These are phyloP conservation scores for Glycine tomentella DNA, from an alignment of 306 rosid genomes.

Conservation along the genomic window DNA sequence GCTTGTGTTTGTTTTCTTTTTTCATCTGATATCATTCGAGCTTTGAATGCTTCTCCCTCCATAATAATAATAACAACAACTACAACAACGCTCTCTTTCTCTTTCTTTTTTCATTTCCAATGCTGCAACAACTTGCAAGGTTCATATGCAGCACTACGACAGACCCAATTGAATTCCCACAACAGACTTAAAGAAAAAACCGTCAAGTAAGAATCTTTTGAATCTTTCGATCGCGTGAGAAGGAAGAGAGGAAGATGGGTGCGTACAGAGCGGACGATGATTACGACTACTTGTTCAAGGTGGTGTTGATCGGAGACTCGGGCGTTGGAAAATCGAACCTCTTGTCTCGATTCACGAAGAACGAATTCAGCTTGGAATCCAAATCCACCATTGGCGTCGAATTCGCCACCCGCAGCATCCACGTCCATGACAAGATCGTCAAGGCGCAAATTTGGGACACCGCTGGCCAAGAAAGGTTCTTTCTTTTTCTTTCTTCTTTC, in stretches of 20 bases:
- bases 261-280: conserved; percentile 84
- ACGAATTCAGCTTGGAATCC: conserved; percentile 81
- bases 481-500: background rate
- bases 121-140: conserved; percentile 41
- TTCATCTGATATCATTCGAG: conserved; percentile 2
- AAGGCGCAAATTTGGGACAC: conserved; percentile 98
- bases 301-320: conserved; percentile 84
- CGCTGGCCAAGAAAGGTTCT: conserved; percentile 86
- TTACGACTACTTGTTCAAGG: conserved; percentile 81
- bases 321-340: conserved; percentile 89
- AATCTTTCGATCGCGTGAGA: too few relatives aligned
- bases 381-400: conserved; percentile 89
- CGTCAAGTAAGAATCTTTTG: conserved; percentile 22
- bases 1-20: background rate
- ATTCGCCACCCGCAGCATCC: conserved; percentile 85
- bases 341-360: conserved; percentile 79
- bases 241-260: conserved; percentile 48
- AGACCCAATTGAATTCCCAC: conserved; percentile 1
- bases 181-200: background rate
- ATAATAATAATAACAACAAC: background rate
- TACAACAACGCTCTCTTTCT: background rate
- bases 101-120: conserved; percentile 14
- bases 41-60: conserved; percentile 65
- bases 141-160: conserved; percentile 3
- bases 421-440: conserved; percentile 81